Percentiles rank a stretch among this genome's conserved stretches.
phyloP scores from a whole-genome alignment of 1,284 basidiomycete genomes.

The Phaffia rhodozyma region DNA sequence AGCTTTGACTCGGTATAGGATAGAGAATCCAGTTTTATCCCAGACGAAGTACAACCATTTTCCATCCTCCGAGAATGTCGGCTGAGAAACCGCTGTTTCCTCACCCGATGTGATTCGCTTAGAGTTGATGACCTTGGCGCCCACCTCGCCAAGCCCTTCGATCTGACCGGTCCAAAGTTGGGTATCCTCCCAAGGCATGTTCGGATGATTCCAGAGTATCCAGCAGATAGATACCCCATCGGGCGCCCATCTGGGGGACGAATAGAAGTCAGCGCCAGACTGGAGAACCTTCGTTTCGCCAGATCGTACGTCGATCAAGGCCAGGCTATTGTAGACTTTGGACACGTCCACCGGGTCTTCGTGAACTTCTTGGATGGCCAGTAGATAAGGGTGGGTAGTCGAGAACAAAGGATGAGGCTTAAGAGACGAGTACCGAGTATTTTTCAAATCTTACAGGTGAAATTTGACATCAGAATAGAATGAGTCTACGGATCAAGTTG shows the following conservation, averaged over 20 bases:
- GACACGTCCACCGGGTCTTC: conserved; percentile 26
- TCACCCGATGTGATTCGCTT: conserved; percentile 20
- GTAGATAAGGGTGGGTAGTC: conserved; percentile 21
- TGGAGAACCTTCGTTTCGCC: conserved; percentile 19
- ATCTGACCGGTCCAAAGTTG: conserved; percentile 29
- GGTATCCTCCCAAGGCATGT: conserved; percentile 36
- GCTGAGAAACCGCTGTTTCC: conserved; percentile 23
- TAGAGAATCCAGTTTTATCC: conserved; percentile 28
- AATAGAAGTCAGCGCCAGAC: conserved; percentile 31
- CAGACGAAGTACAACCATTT: conserved; percentile 30
- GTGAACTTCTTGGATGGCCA: conserved; percentile 34
- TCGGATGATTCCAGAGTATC: conserved; percentile 35
- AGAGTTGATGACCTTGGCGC: not conserved
- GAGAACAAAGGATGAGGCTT: conserved; percentile 25
- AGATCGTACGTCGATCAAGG: conserved; percentile 24
- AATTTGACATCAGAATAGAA: not conserved
- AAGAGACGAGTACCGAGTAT: conserved; percentile 31
- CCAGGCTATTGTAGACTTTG: conserved; percentile 31
- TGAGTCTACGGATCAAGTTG: not conserved
- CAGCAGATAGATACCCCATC: conserved; percentile 26
- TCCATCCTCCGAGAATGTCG: conserved; percentile 21
- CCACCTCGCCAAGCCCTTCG: conserved; percentile 6
- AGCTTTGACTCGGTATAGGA: conserved; percentile 17
- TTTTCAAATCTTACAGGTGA: conserved; percentile 21
- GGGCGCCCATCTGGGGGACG: conserved; percentile 29